Base-by-base conservation (phyloP, 2,329 filamentous ascomycete genomes). In the Coniochaeta sp. region DNA sequence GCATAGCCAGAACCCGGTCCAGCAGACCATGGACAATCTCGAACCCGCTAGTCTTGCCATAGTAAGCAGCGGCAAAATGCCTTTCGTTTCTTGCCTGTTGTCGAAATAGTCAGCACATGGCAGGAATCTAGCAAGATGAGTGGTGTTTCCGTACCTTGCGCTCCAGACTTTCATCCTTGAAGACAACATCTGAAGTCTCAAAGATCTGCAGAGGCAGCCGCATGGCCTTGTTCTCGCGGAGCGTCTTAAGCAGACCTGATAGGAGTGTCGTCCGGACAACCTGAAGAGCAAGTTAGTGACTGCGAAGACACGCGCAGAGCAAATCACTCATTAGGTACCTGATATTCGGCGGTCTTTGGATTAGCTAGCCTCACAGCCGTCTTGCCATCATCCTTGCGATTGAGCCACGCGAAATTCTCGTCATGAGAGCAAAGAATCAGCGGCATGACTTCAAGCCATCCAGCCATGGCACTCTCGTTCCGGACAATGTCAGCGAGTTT, bases 391-490 rank as follows among this genome's bases (percentile, higher is more conserved):
- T 97, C 93, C 70, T 87, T 87, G 70, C 92, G 89, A 77, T 96
- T 96, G 16, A 99, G 81, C 89, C 91, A 97, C 62, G 83, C 88
- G 73, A 98, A 99, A 79, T 99, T 99, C 81, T 99, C 95, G 70
- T 98, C 93, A 74, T 97, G 92, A 54, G 91, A 96, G 81, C 95
- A 99, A 60, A 99, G 85, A 67, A 96, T 98, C 31, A 99, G 82
- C 28, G 95, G 93, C 84, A 99, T 88, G 60, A 96, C 93, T 78
- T 99, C 95, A 60, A 86, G 89, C 95, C 95, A 99, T 62, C 95
- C 95, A 6, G 93, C 89, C 86, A 96, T 95, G 59, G 93, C 93
- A 58, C 90, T 85, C 74, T 99, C 95, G 59, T 87, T 79, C 59
- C 95, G 89, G 62, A 98, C 85, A 66, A 98, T 96, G 70, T 99